phyloP scores from a whole-genome alignment of 1,284 basidiomycete species.

The Thecaphora thlaspeos region DNA sequence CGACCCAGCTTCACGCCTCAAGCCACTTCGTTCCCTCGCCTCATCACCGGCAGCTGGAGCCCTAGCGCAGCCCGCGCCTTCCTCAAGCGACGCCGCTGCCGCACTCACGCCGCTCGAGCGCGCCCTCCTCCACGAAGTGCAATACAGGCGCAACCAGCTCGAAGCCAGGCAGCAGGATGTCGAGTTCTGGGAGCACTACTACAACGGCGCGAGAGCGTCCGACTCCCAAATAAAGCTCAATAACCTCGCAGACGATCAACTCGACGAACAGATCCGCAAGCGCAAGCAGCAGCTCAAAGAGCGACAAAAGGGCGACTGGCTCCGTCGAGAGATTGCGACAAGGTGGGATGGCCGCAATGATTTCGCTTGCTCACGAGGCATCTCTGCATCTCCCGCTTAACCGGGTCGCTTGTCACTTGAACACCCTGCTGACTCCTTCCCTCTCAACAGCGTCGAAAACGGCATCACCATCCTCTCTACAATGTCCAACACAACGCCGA shows the following conservation, averaged over 20 bases:
- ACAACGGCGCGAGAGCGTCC: slow-evolving; percentile 3
- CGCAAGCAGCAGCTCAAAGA: background rate
- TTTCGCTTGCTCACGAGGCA: background rate
- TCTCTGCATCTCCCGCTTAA: background rate
- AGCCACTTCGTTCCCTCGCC: background rate
- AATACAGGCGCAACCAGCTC: slow-evolving; percentile 11
- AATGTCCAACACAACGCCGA: background rate
- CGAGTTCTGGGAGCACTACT: slow-evolving; percentile 34
- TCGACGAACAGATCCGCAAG: background rate
- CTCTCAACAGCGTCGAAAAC: background rate
- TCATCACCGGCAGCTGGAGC: slow-evolving; percentile 8
- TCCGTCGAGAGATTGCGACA: too few relatives aligned
- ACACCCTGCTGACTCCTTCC: too few relatives aligned
- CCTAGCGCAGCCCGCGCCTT: background rate
- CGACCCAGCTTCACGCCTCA: background rate
- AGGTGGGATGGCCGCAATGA: too few relatives aligned
- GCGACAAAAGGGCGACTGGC: too few relatives aligned
- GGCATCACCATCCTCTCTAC: background rate
- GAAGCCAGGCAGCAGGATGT: slow-evolving; percentile 17
- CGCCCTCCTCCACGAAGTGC: slow-evolving; percentile 29
- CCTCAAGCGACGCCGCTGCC: background rate
- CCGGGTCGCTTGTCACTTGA: too few relatives aligned
- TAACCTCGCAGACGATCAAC: background rate
- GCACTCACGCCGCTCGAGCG: slow-evolving; percentile 29
- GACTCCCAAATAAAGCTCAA: too few relatives aligned